Evolutionary conservation across 306 rosid genomes (phyloP).

Genomic region (Fragaria iinumae): DNA sequence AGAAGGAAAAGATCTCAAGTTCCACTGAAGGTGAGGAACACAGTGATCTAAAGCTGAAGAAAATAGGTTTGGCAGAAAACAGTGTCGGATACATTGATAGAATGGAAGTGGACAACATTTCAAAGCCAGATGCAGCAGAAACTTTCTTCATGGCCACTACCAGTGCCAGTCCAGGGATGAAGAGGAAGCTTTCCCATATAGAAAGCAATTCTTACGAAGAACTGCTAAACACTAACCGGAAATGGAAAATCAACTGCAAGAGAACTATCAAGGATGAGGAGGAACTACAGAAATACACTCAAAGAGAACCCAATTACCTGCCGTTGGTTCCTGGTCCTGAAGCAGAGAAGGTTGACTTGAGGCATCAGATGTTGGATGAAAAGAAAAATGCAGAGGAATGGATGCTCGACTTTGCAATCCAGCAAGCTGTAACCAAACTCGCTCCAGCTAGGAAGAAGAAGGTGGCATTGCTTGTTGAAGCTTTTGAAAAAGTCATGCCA

Average conservation of each 20-base stretch:
- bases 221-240: slow-evolving; percentile 28
- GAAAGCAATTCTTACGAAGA: slow-evolving; percentile 24
- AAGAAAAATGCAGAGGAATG: slow-evolving; percentile 82
- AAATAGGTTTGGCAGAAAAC: slow-evolving; percentile 16
- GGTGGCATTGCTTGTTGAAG: slow-evolving; percentile 92
- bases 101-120: slow-evolving; percentile 12
- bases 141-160: not conserved
- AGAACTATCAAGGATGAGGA: slow-evolving; percentile 44
- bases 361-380: slow-evolving; percentile 79
- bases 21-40: slow-evolving; percentile 15
- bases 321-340: slow-evolving; percentile 63
- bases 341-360: slow-evolving; percentile 70
- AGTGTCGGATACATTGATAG: not conserved
- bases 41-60: slow-evolving; percentile 3
- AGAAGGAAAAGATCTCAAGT: slow-evolving; percentile 15
- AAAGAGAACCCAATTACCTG: slow-evolving; percentile 72
- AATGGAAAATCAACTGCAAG: slow-evolving; percentile 32
- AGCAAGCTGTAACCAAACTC: slow-evolving; percentile 65
- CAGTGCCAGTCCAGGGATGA: slow-evolving; percentile 23
- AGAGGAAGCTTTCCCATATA: slow-evolving; percentile 3
- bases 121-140: not conserved
- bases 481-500: slow-evolving; percentile 79
- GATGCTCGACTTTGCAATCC: slow-evolving; percentile 89
- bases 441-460: slow-evolving; percentile 94
- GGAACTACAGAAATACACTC: slow-evolving; percentile 57